Base-by-base conservation (phyloP, 2,329 filamentous ascomycete genomes). In the Pseudofabraea citricarpa region DNA sequence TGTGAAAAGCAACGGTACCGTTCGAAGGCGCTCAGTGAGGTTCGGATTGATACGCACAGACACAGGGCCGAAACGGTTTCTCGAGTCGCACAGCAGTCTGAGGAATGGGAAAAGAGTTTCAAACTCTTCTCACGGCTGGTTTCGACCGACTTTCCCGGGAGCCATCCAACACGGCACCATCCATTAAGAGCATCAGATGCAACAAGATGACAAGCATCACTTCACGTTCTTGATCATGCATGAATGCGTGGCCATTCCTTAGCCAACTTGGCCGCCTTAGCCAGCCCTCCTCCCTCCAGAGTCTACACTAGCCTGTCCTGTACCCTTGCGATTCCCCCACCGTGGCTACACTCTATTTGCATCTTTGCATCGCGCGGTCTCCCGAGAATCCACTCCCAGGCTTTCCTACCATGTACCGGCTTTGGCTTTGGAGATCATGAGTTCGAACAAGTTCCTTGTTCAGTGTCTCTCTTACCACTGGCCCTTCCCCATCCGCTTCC, bases 221-320 rank as follows among this genome's bases (percentile, higher is more conserved):
- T 48, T 51, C 47, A 47, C 41, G 48, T 51, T 56, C 58, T 54
- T 56, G 59, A 59, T 61, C 58, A 61, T 62, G 59, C 59, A 61
- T 60, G 59, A 57, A 57, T 57, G 58, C 56, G 59, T 62, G 57
- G 58, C 57, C 51, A 54, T 46, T 46, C 45, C 49, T 46, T 47
- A 47, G 49, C 38, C 44, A 40, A 39, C 40, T n/a, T n/a, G n/a
- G n/a, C n/a, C n/a, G n/a, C n/a, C n/a, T n/a, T n/a, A n/a, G n/a
- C n/a, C n/a, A n/a, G n/a, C 44, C 47, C 50, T 51, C 53, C 55
- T 53, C 52, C n/a, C n/a, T n/a, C n/a, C n/a, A n/a, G n/a, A n/a
- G n/a, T n/a, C n/a, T n/a, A 55, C 51, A 55, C 53, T 55, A 56
- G n/a, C n/a, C n/a, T 29, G 21, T 16, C 43, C 40, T 41, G 15